Base-by-base conservation (phyloP, 2,329 filamentous ascomycete species). In the Aspergillus tanneri region DNA sequence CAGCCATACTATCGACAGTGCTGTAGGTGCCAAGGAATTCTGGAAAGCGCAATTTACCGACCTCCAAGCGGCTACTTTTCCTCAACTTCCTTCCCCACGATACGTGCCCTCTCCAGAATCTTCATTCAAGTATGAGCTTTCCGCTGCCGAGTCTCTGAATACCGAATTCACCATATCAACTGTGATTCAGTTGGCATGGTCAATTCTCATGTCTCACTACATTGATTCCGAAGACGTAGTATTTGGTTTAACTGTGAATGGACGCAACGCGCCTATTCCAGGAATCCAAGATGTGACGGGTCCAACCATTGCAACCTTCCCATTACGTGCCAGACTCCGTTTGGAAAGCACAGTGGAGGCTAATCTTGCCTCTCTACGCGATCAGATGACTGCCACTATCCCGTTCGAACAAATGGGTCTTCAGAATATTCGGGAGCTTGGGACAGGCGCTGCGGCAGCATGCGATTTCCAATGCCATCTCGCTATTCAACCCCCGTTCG, bases 281-380 rank as follows among this genome's bases (percentile, higher is more conserved):
- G 49, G 42, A 3, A 39, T 55, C 3, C 39, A 47, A 5, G 10
- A 23, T 10, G 41, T 48, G n/a, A 28, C 35, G 1, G 49, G 46
- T 3, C 52, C 52, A 3, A 55, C 52, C 3, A 42, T 55, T 22
- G 46, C 49, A 11, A 47, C 52, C 1, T 16, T 55, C 8, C 52
- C 52, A 7, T 5, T 49, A 12, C 28, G 28, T 14, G 2, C 16
- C 3, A 12, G 16, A 5, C 12, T 32, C n/a, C 11, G 28, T 12
- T 3, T 14, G 12, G 11, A 8, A 16, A 14, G 16, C 11, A 40
- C 24, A 2, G n/a, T 46, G 5, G 12, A 19, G 3, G 37, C n/a
- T 2, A 5, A 18, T 5, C 18, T 54, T 5, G 10, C 25, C 3
- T 3, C 3, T 4, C n/a, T 53, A 7, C 50, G 46, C 14, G 7